Evolutionary conservation across 2,329 filamentous ascomycete genomes (phyloP), one percentile per base, ranked within the genome.

Genomic region (Xylariomycetidae sp.): DNA sequence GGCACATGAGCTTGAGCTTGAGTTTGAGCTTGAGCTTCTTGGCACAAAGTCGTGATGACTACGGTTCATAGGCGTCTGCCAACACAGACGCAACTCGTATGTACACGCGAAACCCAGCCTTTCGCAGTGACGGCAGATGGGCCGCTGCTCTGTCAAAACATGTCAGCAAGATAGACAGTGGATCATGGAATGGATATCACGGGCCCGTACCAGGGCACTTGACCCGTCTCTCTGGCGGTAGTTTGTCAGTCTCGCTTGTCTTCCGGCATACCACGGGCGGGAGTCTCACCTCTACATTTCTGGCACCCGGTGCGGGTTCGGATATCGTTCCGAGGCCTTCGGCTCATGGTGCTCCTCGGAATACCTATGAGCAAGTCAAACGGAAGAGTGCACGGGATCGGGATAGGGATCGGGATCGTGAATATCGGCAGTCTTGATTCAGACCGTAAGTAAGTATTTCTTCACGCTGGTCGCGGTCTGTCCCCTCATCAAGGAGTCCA

Each of bases 61-160:
- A n/a, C n/a, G n/a, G n/a, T n/a, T n/a, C n/a, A n/a, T 28, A 13
- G 42, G 30, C 30, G 33, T 18, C 15, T 46, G 42, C 49, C 48
- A 52, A 34, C 31, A 41, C 32, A 52, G 34, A 8, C 38, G 42
- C 13, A 41, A 16, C 29, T 49, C 46, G 18, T 52, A 52, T 14
- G 45, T 42, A 22, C 48, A 52, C n/a, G 22, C 27, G 29, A 44
- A 41, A 9, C 46, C 44, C 11, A 48, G 30, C 16, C 42, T 30
- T 42, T 40, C 23, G 19, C 49, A 50, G 20, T 45, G 40, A 5
- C 31, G 20, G 33, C 48, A 52, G 19, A 42, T 30, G 2, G 49
- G 48, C 7, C 36, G 42, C 27, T 50, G 40, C 27, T 52, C 48
- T 27, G 25, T 16, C 17, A 13, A 15, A 2, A 20, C 11, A 12